A percentile compares a stretch with the other conserved stretches of the same genome.
Evolutionary conservation across 2,329 filamentous ascomycete genomes (phyloP).

Genomic region (Cryphonectria radicalis): DNA sequence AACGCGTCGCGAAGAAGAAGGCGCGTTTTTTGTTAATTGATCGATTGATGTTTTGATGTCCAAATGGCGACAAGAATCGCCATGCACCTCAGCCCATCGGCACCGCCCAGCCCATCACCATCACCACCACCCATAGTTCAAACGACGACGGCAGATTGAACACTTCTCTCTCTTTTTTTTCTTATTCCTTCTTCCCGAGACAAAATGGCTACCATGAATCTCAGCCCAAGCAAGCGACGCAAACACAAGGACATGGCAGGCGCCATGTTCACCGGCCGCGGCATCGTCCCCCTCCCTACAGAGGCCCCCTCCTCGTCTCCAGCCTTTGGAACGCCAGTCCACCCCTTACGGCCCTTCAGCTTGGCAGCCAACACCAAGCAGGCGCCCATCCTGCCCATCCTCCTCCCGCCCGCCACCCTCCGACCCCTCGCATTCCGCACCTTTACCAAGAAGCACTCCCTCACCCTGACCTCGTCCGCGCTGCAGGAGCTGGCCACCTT

Average conservation of each 20-base stretch:
- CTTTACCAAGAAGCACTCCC: slow-evolving; percentile 96
- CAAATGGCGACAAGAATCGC: slow-evolving; percentile 8
- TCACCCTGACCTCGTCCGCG: slow-evolving; percentile 87
- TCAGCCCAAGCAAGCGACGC: slow-evolving; percentile 35
- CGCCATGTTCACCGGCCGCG: slow-evolving; percentile 30
- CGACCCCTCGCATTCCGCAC: slow-evolving; percentile 91
- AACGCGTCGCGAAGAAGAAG: slow-evolving; percentile 8
- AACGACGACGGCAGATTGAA: background rate
- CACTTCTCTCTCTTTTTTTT: background rate
- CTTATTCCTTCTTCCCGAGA: background rate
- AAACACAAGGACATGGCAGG: slow-evolving; percentile 30
- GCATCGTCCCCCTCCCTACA: slow-evolving; percentile 45
- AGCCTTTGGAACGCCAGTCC: slow-evolving; percentile 83
- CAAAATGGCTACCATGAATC: slow-evolving; percentile 32
- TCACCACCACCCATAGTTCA: background rate
- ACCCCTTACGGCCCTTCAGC: slow-evolving; percentile 72
- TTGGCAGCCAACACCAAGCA: slow-evolving; percentile 52
- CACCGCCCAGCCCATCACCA: no score
- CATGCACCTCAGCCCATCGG: background rate
- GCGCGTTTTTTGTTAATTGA: slow-evolving; percentile 37
- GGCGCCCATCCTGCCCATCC: slow-evolving; percentile 78
- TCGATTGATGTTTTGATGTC: background rate
- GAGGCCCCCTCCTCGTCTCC: slow-evolving; percentile 86
- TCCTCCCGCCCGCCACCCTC: slow-evolving; percentile 84
- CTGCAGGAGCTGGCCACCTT: slow-evolving; percentile 85